Conservation (phyloP, 2,329 filamentous ascomycete genomes). For the Alternaria hordeiaustralica region DNA sequence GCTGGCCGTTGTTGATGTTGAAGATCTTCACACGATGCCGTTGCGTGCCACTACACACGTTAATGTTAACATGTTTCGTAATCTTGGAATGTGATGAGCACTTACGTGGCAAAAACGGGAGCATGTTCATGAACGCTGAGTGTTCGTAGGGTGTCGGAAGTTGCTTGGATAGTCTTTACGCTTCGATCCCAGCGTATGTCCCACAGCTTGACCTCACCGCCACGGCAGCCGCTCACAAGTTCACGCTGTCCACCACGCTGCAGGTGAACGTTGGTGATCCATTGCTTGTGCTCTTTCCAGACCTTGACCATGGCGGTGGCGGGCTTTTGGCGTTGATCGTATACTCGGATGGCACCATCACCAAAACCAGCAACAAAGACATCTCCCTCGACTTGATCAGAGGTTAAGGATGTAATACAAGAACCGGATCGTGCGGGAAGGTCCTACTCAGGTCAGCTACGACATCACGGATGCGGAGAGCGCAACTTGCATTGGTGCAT, state of each 20-base stretch:
- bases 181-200: conserved; percentile 88
- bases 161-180: conserved; percentile 75
- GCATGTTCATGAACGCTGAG: conserved; percentile 95
- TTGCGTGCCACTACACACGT: conserved; percentile 74
- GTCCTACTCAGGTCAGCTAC: conserved; percentile 59
- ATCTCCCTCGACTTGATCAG: conserved; percentile 96
- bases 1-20: conserved; percentile 77
- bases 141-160: conserved; percentile 79
- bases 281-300: conserved; percentile 95
- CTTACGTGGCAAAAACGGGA: conserved; percentile 77
- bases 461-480: neutral
- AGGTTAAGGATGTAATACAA: conserved; percentile 94
- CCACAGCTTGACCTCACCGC: conserved; percentile 95
- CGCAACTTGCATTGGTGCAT: conserved; percentile 70
- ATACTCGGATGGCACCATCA: conserved; percentile 91
- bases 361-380: conserved; percentile 96
- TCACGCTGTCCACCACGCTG: conserved; percentile 94
- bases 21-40: conserved; percentile 89
- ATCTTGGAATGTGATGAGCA: conserved; percentile 66
- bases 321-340: conserved; percentile 83
- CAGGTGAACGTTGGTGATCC: conserved; percentile 96
- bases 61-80: conserved; percentile 19
- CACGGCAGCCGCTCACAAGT: conserved; percentile 85
- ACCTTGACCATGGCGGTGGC: conserved; percentile 93
- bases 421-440: conserved; percentile 94